phyloP scores from a whole-genome alignment of 2,329 filamentous ascomycete species.

The Bisporella sp. region DNA sequence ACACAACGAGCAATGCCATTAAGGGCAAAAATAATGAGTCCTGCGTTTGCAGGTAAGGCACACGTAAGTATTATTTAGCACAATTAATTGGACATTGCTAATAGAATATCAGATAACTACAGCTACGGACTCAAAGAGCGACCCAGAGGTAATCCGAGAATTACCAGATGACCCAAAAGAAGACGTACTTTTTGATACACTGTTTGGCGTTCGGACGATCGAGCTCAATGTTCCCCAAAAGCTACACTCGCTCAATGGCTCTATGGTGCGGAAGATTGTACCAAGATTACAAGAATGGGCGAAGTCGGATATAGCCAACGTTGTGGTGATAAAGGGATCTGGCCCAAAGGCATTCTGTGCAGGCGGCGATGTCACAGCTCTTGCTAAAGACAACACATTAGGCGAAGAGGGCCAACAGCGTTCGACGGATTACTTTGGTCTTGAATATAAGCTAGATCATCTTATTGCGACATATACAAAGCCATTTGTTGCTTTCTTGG shows the following conservation, averaged over 20 bases:
- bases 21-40: constrained; percentile 64
- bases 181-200: constrained; percentile 87
- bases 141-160: constrained; percentile 20
- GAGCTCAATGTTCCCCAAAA: constrained; percentile 91
- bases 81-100: constrained; percentile 9
- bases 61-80: constrained; percentile 35
- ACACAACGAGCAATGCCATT: constrained; percentile 63
- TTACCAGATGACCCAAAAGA: constrained; percentile 63
- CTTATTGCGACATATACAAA: constrained; percentile 89
- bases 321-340: constrained; percentile 85
- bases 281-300: constrained; percentile 88
- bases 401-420: constrained; percentile 63
- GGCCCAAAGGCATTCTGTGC: constrained; percentile 85
- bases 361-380: constrained; percentile 78
- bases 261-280: constrained; percentile 92
- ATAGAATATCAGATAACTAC: constrained; percentile 33
- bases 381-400: constrained; percentile 67
- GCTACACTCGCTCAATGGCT: constrained; percentile 85
- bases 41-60: constrained; percentile 45
- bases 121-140: not conserved
- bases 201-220: constrained; percentile 84
- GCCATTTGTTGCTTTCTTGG: constrained; percentile 92
- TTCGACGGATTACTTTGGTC: constrained; percentile 80
- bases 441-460: constrained; percentile 96
- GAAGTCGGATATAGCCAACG: constrained; percentile 89